A percentile compares a stretch with the other conserved stretches of the same genome.
Conservation (phyloP, 306 rosid genomes). For the Sicyos edulis region DNA sequence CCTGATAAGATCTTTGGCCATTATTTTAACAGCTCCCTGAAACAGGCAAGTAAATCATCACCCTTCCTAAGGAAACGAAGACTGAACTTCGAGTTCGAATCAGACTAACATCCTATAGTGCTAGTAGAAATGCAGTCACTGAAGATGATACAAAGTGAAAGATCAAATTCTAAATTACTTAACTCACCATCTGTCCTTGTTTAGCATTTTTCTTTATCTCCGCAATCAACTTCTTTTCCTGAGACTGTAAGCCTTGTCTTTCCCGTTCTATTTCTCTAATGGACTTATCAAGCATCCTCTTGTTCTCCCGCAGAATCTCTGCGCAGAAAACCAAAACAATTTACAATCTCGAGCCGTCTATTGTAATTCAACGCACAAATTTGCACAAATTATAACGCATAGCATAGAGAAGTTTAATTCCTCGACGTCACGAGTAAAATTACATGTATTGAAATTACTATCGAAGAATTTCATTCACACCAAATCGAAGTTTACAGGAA, state of each 20-base stretch:
- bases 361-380: neutral
- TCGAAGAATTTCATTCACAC: neutral
- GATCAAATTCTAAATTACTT: slow-evolving; percentile 1
- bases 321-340: neutral
- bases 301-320: slow-evolving; percentile 25
- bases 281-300: slow-evolving; percentile 25
- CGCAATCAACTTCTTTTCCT: slow-evolving; percentile 23
- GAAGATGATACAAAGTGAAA: neutral
- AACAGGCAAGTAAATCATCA: neutral
- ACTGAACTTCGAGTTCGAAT: no score
- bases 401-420: neutral
- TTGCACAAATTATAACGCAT: neutral
- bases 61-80: no score
- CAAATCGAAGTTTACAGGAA: neutral
- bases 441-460: neutral
- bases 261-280: slow-evolving; percentile 26
- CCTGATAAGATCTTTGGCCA: slow-evolving; percentile 79
- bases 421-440: neutral
- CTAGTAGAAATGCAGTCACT: neutral
- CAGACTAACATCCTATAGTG: neutral
- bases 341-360: neutral
- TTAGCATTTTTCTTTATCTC: slow-evolving; percentile 29
- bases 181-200: slow-evolving; percentile 27
- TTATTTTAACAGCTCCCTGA: slow-evolving; percentile 67
- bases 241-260: slow-evolving; percentile 26